Percentiles rank a stretch among this genome's conserved stretches.
phyloP scores from a whole-genome alignment of 257 asterid species.

The Cruciata laevipes region DNA sequence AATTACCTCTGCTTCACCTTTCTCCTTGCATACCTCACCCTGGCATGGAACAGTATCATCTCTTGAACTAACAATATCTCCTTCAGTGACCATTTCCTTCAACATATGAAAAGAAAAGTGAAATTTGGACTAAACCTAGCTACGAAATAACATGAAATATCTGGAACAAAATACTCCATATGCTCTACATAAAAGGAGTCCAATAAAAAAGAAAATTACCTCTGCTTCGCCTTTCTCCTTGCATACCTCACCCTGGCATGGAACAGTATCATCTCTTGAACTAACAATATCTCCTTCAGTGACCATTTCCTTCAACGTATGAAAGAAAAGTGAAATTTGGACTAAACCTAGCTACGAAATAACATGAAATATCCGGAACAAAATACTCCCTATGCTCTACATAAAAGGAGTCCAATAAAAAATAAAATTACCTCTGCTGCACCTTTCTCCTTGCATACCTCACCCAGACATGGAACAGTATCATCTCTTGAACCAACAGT shows the following conservation, averaged over 20 bases:
- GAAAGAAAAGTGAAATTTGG: not conserved
- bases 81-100: not conserved
- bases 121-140: no score
- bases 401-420: not conserved
- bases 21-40: not conserved
- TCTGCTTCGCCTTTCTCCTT: not conserved
- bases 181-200: not conserved
- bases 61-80: not conserved
- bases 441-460: not conserved
- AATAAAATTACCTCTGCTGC: not conserved
- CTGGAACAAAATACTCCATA: not conserved
- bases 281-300: not conserved
- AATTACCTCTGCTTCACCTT: not conserved
- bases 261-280: not conserved
- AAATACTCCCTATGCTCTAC: not conserved
- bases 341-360: no score
- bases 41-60: not conserved
- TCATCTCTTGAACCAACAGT: not conserved
- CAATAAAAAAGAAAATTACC: not conserved
- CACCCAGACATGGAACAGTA: not conserved
- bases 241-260: not conserved
- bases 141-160: no score
- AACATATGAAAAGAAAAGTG: not conserved
- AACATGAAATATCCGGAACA: no score
- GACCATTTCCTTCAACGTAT: not conserved